A percentile compares a stretch with the other conserved stretches of the same genome.
phyloP scores from a whole-genome alignment of 495 filamentous ascomycete species.

The Diplogelasinospora grovesii region DNA sequence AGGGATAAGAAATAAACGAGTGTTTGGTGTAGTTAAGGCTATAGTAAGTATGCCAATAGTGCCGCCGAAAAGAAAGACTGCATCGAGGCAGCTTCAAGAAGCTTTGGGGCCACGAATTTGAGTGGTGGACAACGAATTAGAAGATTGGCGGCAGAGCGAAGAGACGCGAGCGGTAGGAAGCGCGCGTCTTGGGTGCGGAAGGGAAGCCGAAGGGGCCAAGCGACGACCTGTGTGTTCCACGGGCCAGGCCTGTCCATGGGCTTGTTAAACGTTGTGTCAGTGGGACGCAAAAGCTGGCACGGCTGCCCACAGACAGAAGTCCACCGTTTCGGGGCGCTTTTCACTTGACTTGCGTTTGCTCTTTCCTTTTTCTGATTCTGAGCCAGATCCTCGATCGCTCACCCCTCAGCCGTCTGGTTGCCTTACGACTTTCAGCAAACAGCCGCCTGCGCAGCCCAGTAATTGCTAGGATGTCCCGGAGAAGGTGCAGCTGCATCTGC shows the following conservation, averaged over 20 bases:
- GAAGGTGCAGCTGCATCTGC: constrained; percentile 29
- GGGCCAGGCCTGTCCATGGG: constrained; percentile 3
- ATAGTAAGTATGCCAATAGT: constrained; percentile 18
- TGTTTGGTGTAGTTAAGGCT: constrained; percentile 11
- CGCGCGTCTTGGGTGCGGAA: constrained; percentile 29
- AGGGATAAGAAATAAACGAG: constrained; percentile 20
- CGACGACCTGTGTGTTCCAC: constrained; percentile 11
- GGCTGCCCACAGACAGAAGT: too few species aligned
- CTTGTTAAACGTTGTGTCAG: too few species aligned
- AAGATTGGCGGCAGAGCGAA: constrained; percentile 27
- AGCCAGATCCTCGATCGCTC: too few species aligned
- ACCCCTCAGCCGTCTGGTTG: too few species aligned
- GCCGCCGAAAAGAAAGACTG: constrained; percentile 17
- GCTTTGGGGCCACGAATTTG: constrained; percentile 18
- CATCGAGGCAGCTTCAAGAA: constrained; percentile 26
- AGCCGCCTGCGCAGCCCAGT: constrained; percentile 1
- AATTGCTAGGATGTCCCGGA: constrained; percentile 18
- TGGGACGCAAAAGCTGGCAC: too few species aligned
- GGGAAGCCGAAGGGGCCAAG: constrained; percentile 11
- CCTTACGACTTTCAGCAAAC: too few species aligned
- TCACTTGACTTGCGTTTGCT: too few species aligned
- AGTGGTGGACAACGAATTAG: constrained; percentile 25
- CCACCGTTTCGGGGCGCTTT: too few species aligned
- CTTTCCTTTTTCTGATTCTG: too few species aligned
- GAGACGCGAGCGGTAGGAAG: constrained; percentile 31